Evolutionary conservation across 2,329 filamentous ascomycete genomes (phyloP).

Genomic region (Fusarium sp.): DNA sequence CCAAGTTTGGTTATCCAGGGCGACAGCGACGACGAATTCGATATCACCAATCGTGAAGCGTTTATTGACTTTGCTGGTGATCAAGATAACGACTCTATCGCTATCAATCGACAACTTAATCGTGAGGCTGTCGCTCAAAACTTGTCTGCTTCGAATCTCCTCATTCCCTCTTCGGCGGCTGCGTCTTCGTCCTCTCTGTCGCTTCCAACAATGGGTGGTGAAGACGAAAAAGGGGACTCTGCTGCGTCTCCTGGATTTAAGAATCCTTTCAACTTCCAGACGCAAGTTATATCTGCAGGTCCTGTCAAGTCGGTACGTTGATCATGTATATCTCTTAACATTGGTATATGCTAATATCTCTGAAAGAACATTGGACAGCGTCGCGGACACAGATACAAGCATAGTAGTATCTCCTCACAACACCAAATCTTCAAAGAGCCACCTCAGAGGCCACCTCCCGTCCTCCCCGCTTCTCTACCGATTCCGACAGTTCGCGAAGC

Average conservation of each 20-base stretch:
- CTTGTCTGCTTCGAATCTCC: constrained; percentile 32
- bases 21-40: constrained; percentile 37
- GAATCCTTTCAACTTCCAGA: constrained; percentile 95
- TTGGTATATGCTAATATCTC: constrained; percentile 13
- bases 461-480: constrained; percentile 90
- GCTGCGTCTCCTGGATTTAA: constrained; percentile 50
- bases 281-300: constrained; percentile 79
- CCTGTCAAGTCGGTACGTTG: constrained; percentile 80
- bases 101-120: constrained; percentile 28
- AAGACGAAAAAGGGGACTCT: constrained; percentile 30
- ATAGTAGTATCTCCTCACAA: constrained; percentile 87
- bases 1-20: constrained; percentile 45
- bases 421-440: constrained; percentile 98
- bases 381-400: constrained; percentile 96
- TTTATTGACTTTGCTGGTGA: constrained; percentile 21
- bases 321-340: not conserved
- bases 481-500: constrained; percentile 91
- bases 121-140: constrained; percentile 36
- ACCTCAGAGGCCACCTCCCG: constrained; percentile 83
- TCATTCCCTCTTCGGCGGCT: constrained; percentile 29
- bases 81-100: constrained; percentile 18
- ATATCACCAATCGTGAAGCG: constrained; percentile 4
- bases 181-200: constrained; percentile 32
- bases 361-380: constrained; percentile 86
- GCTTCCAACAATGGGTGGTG: constrained; percentile 34